Conservation (phyloP, 148 eudicot genomes). For the Chenopodium quinoa region DNA sequence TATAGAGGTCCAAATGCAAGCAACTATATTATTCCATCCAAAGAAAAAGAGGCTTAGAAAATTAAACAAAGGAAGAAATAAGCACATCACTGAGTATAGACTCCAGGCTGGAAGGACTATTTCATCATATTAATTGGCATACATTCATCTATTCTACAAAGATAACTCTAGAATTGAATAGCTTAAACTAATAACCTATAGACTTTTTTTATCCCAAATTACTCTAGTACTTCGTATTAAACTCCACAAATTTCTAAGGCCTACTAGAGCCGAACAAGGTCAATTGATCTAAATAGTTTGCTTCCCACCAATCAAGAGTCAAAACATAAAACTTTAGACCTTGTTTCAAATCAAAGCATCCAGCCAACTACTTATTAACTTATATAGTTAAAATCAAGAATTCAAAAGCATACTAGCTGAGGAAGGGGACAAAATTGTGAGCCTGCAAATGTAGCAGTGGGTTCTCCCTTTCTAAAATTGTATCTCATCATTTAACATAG, state of each 20-base stretch:
- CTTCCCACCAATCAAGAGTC: background rate
- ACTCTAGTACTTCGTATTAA: too few species aligned
- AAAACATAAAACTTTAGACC: background rate
- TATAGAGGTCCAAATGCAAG: too few species aligned
- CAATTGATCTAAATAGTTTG: background rate
- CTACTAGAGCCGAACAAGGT: too few species aligned
- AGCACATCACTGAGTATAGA: background rate
- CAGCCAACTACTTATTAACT: background rate
- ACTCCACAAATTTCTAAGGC: background rate
- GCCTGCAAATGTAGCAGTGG: background rate
- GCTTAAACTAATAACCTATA: background rate
- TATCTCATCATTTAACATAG: too few species aligned
- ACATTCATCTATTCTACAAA: background rate
- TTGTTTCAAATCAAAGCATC: background rate
- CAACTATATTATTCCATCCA: background rate
- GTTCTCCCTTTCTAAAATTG: too few species aligned
- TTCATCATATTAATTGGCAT: background rate
- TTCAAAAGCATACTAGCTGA: too few species aligned
- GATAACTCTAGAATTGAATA: background rate
- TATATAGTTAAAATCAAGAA: too few species aligned
- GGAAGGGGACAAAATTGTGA: background rate
- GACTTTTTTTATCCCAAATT: background rate
- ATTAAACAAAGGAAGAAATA: background rate
- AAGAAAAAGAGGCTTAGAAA: background rate
- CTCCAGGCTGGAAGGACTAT: background rate